These are phyloP conservation scores for Plantago elongata DNA, from an alignment of 257 asterid species.

Conservation along the genomic window DNA sequence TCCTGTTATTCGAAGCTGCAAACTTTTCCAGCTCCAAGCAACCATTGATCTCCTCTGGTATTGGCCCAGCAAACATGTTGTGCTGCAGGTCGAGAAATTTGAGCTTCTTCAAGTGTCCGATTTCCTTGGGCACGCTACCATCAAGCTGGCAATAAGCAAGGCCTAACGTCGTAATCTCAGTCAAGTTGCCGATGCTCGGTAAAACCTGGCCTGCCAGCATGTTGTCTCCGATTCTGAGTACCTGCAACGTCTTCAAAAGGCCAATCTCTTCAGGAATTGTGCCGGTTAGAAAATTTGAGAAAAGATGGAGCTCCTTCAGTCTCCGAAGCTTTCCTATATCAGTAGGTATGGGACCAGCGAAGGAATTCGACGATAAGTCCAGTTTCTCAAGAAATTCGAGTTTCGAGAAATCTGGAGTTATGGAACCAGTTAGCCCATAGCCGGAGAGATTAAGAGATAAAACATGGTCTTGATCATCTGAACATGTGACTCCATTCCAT, in stretches of 20 bases:
- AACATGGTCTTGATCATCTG: conserved; percentile 41
- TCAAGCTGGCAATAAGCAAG: conserved; percentile 61
- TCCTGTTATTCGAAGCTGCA: conserved; percentile 61
- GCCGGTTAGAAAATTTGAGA: conserved; percentile 57
- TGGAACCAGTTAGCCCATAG: conserved; percentile 49
- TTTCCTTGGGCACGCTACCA: conserved; percentile 69
- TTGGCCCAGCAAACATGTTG: conserved; percentile 47
- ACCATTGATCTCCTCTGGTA: conserved; percentile 60
- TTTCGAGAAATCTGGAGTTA: conserved; percentile 50
- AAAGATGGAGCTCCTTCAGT: conserved; percentile 53
- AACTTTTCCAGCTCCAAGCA: conserved; percentile 50
- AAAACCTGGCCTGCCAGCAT: conserved; percentile 47
- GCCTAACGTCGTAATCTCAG: conserved; percentile 56
- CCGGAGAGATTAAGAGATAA: conserved; percentile 51
- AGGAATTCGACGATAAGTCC: conserved; percentile 60
- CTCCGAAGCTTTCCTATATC: conserved; percentile 49
- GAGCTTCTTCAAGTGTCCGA: conserved; percentile 57
- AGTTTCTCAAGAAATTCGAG: conserved; percentile 53
- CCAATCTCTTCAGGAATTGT: conserved; percentile 59
- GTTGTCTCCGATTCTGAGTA: conserved; percentile 76
- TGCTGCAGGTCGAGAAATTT: conserved; percentile 51
- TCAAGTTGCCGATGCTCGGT: conserved; percentile 46
- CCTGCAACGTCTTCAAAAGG: conserved; percentile 47
- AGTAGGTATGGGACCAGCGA: conserved; percentile 60
- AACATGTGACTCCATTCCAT: conserved; percentile 76